These are phyloP conservation scores for Phytophthora boehmeriae DNA, from an alignment of 352 stramenopile genomes.

Conservation along the genomic window DNA sequence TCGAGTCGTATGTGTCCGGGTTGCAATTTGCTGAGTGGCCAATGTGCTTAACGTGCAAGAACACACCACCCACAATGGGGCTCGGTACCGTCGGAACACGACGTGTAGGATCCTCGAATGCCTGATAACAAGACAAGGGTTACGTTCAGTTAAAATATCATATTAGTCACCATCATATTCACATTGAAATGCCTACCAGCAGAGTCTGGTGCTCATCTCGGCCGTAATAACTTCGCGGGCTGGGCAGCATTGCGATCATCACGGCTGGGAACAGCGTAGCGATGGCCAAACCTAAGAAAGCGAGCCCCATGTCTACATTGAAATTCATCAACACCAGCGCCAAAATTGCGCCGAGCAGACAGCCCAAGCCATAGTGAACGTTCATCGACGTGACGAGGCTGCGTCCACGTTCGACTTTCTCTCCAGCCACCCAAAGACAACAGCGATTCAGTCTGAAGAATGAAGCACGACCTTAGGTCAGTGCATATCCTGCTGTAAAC, in stretches of 20 bases:
- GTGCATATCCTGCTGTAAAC: conserved; percentile 1
- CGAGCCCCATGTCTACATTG: conserved; percentile 53
- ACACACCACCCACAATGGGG: conserved; percentile 82
- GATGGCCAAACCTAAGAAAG: conserved; percentile 62
- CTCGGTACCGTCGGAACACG: conserved; percentile 80
- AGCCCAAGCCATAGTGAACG: conserved; percentile 67
- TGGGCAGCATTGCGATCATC: conserved; percentile 48
- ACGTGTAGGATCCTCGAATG: conserved; percentile 73
- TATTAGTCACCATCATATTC: too few species aligned
- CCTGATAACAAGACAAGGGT: too few species aligned
- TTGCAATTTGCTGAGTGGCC: conserved; percentile 75
- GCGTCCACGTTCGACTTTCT: conserved; percentile 71
- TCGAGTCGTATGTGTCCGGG: conserved; percentile 80
- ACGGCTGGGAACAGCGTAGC: conserved; percentile 47
- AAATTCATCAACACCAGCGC: conserved; percentile 58
- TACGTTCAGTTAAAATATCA: too few species aligned
- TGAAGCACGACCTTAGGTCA: conserved; percentile 1
- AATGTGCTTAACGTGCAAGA: conserved; percentile 81
- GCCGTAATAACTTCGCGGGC: conserved; percentile 47
- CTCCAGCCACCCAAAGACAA: conserved; percentile 68
- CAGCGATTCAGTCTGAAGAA: conserved; percentile 62
- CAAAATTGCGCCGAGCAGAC: conserved; percentile 56
- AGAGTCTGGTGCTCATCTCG: conserved; percentile 70
- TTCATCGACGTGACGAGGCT: conserved; percentile 80
- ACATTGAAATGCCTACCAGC: conserved; percentile 19